Conservation (phyloP, 805 yeast genomes). For the Candida caryicola region DNA sequence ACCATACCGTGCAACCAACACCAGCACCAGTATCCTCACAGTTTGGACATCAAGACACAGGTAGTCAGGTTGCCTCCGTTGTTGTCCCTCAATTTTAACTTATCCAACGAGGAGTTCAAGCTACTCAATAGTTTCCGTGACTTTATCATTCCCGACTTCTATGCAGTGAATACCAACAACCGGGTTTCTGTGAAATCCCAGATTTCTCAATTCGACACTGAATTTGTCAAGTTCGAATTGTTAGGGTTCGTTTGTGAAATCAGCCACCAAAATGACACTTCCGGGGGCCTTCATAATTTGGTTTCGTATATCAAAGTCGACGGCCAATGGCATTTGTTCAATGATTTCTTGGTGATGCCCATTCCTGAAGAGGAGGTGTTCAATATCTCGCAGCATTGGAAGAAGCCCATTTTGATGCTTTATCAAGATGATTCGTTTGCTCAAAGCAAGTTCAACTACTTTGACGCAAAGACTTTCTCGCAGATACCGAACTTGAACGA, state of each 20-base stretch:
- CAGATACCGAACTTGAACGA: slow-evolving; percentile 44
- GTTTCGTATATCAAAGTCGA: slow-evolving; percentile 56
- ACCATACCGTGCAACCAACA: slow-evolving; percentile 48
- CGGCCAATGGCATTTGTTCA: slow-evolving; percentile 76
- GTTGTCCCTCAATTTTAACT: slow-evolving; percentile 56
- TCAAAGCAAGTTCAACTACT: slow-evolving; percentile 45
- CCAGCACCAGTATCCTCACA: slow-evolving; percentile 37
- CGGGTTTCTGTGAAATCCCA: slow-evolving; percentile 37
- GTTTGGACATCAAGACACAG: slow-evolving; percentile 50
- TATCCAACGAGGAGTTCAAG: slow-evolving; percentile 54
- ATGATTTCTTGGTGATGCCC: slow-evolving; percentile 83
- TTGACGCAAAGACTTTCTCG: slow-evolving; percentile 21
- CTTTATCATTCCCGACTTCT: slow-evolving; percentile 66
- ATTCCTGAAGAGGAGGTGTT: slow-evolving; percentile 76
- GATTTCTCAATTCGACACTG: slow-evolving; percentile 25
- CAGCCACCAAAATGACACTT: slow-evolving; percentile 39
- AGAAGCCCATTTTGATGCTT: slow-evolving; percentile 68
- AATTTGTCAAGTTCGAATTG: slow-evolving; percentile 53
- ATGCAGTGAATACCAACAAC: slow-evolving; percentile 33
- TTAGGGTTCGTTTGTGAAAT: slow-evolving; percentile 71
- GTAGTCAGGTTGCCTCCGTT: slow-evolving; percentile 63
- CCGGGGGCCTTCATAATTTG: slow-evolving; percentile 50
- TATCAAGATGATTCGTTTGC: slow-evolving; percentile 52
- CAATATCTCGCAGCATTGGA: slow-evolving; percentile 73
- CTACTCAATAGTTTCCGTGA: slow-evolving; percentile 46